phyloP scores from a whole-genome alignment of 139 green algal genomes.

The Chlamydomonas sphaeroides region DNA sequence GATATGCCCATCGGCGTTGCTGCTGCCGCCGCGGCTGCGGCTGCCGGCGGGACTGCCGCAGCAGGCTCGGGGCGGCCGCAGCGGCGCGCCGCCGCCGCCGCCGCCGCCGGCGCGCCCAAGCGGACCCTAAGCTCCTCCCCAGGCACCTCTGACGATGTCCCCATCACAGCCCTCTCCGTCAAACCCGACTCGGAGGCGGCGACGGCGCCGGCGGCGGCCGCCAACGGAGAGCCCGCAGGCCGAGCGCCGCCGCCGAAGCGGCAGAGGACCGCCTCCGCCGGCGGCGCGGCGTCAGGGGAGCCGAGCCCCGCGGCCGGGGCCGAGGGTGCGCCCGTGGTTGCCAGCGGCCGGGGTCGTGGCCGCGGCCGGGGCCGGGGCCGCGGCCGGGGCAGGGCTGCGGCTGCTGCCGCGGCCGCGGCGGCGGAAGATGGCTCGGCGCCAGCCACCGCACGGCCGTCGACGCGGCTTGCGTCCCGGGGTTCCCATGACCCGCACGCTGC shows the following conservation, averaged over 20 bases:
- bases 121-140: not conserved
- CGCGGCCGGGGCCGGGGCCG: too few relatives aligned
- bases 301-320: too few relatives aligned
- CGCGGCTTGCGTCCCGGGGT: too few relatives aligned
- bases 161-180: conserved; percentile 15
- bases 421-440: too few relatives aligned
- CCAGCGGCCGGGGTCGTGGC: not conserved
- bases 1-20: conserved; percentile 16
- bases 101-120: not conserved
- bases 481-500: too few relatives aligned
- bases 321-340: not conserved
- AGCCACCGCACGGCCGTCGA: too few relatives aligned
- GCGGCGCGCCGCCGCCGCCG: not conserved
- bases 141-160: conserved; percentile 19
- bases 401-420: too few relatives aligned
- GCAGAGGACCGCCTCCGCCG: not conserved
- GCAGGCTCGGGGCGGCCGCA: too few relatives aligned
- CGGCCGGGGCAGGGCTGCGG: too few relatives aligned
- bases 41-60: not conserved
- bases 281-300: too few relatives aligned
- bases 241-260: conserved; percentile 20
- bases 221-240: not conserved
- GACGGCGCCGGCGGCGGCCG: too few relatives aligned
- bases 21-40: conserved; percentile 3
- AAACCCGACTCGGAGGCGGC: not conserved